Evolutionary conservation across 2,329 filamentous ascomycete species (phyloP), one percentile per base, ranked within the genome.

Genomic region (Huntiella savannae): DNA sequence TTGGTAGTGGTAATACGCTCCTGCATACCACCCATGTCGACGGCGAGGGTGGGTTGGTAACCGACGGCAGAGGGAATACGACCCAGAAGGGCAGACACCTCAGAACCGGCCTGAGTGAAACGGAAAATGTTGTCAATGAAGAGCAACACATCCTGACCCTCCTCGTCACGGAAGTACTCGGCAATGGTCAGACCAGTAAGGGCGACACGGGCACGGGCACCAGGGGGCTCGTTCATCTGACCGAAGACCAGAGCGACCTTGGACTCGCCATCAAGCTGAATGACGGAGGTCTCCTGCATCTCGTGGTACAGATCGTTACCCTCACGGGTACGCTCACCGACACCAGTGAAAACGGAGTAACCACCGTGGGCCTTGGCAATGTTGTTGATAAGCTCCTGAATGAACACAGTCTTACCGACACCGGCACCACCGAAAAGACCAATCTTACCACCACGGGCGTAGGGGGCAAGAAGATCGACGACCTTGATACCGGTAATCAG

Each of bases 121-220:
- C 91, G 82, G 85, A 95, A 96, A 71, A 98, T 96, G 78, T 98
- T 98, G 82, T 98, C 91, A 67, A 96, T 96, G 77, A 96, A 95
- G 67, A 95, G 86, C 64, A 95, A 75, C 77, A 95, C 81, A 71
- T 95, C 87, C 74, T 95, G 87, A 58, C 87, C 87, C 56, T 79
- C 72, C 45, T 66, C 61, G 51, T 77, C 71, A 54, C 75, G 69
- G 73, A 96, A 95, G 60, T 92, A 83, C 60, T 95, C 85, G 39
- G 80, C 80, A 5, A 87, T 65, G 1, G 79, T 83, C 41, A 75
- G 59, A 70, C 87, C 88, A 65, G 91, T 98, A 62, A 98, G 81
- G 60, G 91, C 91, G 62, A 98, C 91, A 93, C 91, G 88, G 64
- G 91, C 91, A 86, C 91, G 91, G 63, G 91, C 91, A 77, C 91